Percentiles rank a stretch among this genome's conserved stretches.
phyloP scores from a whole-genome alignment of 2,329 filamentous ascomycete species.

The Alternaria sp. region DNA sequence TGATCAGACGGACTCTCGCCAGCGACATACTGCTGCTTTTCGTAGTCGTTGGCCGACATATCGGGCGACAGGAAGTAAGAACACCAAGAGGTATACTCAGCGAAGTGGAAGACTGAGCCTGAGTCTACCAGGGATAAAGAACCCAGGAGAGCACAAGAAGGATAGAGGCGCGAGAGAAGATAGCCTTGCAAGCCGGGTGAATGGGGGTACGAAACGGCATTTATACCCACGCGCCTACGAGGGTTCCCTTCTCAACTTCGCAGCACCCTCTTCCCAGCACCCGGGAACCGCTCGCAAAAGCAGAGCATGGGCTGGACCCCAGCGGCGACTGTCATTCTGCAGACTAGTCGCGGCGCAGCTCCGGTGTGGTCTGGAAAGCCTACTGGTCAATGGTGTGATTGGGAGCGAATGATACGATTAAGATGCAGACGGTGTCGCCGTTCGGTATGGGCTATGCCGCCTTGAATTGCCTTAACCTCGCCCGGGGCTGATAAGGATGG shows the following conservation, averaged over 20 bases:
- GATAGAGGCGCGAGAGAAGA: constrained; percentile 25
- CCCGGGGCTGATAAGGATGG: constrained; percentile 32
- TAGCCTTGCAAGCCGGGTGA: constrained; percentile 13
- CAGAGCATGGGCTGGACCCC: constrained; percentile 11
- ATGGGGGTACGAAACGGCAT: constrained; percentile 28
- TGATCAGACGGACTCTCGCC: constrained; percentile 19
- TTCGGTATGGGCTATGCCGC: constrained; percentile 18
- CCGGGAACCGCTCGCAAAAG: not conserved
- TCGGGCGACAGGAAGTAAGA: not conserved
- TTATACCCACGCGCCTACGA: constrained; percentile 29
- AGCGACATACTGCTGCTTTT: constrained; percentile 37
- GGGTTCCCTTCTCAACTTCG: constrained; percentile 19
- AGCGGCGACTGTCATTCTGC: constrained; percentile 14
- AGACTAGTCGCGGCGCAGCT: constrained; percentile 23
- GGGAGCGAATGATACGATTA: constrained; percentile 19
- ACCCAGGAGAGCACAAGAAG: constrained; percentile 13
- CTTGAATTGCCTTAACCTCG: constrained; percentile 23
- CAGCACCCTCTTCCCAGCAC: constrained; percentile 6
- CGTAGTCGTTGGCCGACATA: constrained; percentile 32
- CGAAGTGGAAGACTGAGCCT: not conserved
- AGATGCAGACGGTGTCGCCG: constrained; percentile 17
- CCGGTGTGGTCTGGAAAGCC: constrained; percentile 16
- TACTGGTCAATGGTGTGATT: constrained; percentile 27
- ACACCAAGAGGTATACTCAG: not conserved
- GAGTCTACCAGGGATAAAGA: constrained; percentile 5